phyloP scores from a whole-genome alignment of 2,329 filamentous ascomycete genomes.

The Sclerotinia spermophila region DNA sequence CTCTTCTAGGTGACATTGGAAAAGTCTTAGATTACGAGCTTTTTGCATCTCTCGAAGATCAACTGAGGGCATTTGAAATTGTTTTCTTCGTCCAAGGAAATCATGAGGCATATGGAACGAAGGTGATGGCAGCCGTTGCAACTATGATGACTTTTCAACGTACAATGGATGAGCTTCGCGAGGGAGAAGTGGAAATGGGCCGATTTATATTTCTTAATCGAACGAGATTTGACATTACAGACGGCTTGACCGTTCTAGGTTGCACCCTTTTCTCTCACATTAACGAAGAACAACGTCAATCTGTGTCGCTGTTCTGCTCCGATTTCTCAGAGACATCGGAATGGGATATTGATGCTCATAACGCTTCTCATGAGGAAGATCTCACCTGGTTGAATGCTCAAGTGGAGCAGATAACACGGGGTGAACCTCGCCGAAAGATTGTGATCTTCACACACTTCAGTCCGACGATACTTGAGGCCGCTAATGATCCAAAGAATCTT shows the following conservation, averaged over 20 bases:
- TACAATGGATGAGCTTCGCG: not conserved
- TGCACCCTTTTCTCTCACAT: constrained; percentile 50
- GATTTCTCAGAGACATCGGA: constrained; percentile 22
- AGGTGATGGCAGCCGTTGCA: not conserved
- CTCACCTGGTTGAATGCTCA: constrained; percentile 42
- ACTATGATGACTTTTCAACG: not conserved
- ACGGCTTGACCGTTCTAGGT: constrained; percentile 42
- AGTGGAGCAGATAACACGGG: constrained; percentile 33
- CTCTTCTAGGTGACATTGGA: constrained; percentile 21
- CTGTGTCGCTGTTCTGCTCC: constrained; percentile 16
- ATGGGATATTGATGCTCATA: constrained; percentile 14
- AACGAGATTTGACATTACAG: constrained; percentile 40
- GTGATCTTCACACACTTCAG: constrained; percentile 42
- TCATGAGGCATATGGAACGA: constrained; percentile 13
- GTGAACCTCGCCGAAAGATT: constrained; percentile 38
- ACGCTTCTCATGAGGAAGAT: constrained; percentile 29
- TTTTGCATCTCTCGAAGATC: constrained; percentile 14
- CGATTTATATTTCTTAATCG: constrained; percentile 42
- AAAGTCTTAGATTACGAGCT: constrained; percentile 11
- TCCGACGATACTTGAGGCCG: constrained; percentile 27
- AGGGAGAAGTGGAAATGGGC: constrained; percentile 7
- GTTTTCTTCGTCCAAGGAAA: constrained; percentile 14
- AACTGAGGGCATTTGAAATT: not conserved
- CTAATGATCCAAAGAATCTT: constrained; percentile 19
- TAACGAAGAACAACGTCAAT: constrained; percentile 37